Conservation (phyloP, 768 basidiomycete genomes). For the Boletus sp. region DNA sequence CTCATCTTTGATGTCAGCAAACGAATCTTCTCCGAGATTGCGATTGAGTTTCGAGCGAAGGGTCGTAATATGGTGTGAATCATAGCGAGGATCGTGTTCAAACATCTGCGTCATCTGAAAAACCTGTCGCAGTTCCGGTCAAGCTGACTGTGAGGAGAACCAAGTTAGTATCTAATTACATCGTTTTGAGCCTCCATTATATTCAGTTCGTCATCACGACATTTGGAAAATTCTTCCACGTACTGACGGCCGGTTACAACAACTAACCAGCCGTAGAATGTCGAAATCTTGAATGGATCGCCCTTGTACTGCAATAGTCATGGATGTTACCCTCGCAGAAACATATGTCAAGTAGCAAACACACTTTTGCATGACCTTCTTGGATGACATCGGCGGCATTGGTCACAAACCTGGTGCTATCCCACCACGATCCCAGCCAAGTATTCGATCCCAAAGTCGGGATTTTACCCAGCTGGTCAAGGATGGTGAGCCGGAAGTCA, state of each 20-base stretch:
- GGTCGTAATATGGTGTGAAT: slow-evolving; percentile 33
- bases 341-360: background rate
- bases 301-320: slow-evolving; percentile 25
- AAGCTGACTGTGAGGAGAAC: background rate
- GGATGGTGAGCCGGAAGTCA: background rate
- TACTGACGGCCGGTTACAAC: slow-evolving; percentile 32
- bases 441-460: slow-evolving; percentile 31
- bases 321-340: background rate
- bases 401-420: slow-evolving; percentile 15
- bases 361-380: slow-evolving; percentile 35
- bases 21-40: slow-evolving; percentile 34
- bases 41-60: slow-evolving; percentile 36
- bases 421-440: slow-evolving; percentile 30
- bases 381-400: slow-evolving; percentile 26
- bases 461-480: slow-evolving; percentile 26
- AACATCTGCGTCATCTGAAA: slow-evolving; percentile 40
- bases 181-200: slow-evolving; percentile 25
- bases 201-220: slow-evolving; percentile 39
- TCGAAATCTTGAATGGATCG: slow-evolving; percentile 32
- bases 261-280: slow-evolving; percentile 38
- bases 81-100: slow-evolving; percentile 26
- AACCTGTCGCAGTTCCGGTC: slow-evolving; percentile 22
- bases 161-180: background rate
- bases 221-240: slow-evolving; percentile 41
- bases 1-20: slow-evolving; percentile 46